These are phyloP conservation scores for Hydnomerulius pinastri DNA, from an alignment of 768 basidiomycete genomes.

Conservation along the genomic window DNA sequence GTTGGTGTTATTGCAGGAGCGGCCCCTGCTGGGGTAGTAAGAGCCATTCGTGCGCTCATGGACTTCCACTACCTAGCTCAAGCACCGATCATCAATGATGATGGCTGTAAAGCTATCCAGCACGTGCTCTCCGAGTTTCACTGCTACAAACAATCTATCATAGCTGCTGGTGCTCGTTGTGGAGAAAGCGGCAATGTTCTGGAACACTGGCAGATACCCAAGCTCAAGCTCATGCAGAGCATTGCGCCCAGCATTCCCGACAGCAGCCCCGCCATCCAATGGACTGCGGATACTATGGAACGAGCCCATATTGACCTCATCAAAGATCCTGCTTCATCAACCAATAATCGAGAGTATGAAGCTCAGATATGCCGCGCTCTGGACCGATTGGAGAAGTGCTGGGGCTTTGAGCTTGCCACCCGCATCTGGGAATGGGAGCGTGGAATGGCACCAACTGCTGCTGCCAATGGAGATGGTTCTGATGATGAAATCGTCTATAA, in stretches of 20 bases:
- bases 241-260: slow-evolving; percentile 28
- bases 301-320: slow-evolving; percentile 34
- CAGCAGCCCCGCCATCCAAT: slow-evolving; percentile 34
- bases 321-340: slow-evolving; percentile 30
- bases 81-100: slow-evolving; percentile 25
- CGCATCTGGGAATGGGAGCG: too few species aligned
- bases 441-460: too few species aligned
- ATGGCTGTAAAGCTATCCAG: slow-evolving; percentile 14
- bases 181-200: slow-evolving; percentile 22
- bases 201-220: slow-evolving; percentile 41
- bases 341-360: slow-evolving; percentile 36
- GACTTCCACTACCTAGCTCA: slow-evolving; percentile 42
- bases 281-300: slow-evolving; percentile 36
- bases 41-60: slow-evolving; percentile 35
- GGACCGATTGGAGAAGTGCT: slow-evolving; percentile 33
- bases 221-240: slow-evolving; percentile 41
- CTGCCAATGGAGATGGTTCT: too few species aligned
- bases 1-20: slow-evolving; percentile 36
- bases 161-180: slow-evolving; percentile 28
- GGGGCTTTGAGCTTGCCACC: too few species aligned
- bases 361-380: slow-evolving; percentile 36
- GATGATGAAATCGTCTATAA: too few species aligned
- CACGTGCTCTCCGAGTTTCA: slow-evolving; percentile 33
- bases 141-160: slow-evolving; percentile 33
- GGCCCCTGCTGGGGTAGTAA: slow-evolving; percentile 30